Base-by-base conservation (phyloP, 2,329 filamentous ascomycete genomes). In the Penicillium griseofulvum region DNA sequence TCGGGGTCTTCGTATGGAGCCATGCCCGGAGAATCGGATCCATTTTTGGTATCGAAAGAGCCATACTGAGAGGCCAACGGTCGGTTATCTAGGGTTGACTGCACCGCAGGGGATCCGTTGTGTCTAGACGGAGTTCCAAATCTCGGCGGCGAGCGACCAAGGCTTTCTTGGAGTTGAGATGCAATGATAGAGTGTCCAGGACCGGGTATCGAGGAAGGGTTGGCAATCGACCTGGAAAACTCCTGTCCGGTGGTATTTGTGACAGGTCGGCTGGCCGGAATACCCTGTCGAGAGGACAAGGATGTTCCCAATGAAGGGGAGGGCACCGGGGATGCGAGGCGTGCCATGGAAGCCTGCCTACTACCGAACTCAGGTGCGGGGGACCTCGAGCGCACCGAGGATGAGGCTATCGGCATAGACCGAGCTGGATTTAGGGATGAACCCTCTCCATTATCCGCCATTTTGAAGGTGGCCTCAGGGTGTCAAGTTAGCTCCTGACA, bases 121-220 rank as follows among this genome's bases (percentile, higher is more conserved):
- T 84, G 76, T 64, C 75, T 69, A 16, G 79, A 76, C 29, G 81
- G 78, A 19, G 79, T 79, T 12, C 68, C 72, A 55, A 72, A 66
- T 36, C 66, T 69, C 39, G 74, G 74, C 28, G 74, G 71, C 41
- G 71, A 74, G 46, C 69, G 83, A 58, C 87, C 88, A 36, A 88
- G 77, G 11, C 87, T 89, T 64, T 88, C 86, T 57, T 89, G 89
- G 60, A 97, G 78, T n/a, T 91, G 93, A 26, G 90, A 89, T 34
- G 93, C 91, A 52, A 97, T 83, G 57, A 91, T 92, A 26, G 93
- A 97, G 46, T 91, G 84, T 24, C 91, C 91, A 7, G 91, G 91
- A 0, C 90, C 91, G 7, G 87, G 84, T 8, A 85, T 75, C 47
- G 84, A 87, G 22, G 84, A 82, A 60, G 73, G 73, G 61, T 76